A percentile compares a stretch with the other conserved stretches of the same genome.
phyloP scores from a whole-genome alignment of 306 rosid species.

The Dryas octopetala region DNA sequence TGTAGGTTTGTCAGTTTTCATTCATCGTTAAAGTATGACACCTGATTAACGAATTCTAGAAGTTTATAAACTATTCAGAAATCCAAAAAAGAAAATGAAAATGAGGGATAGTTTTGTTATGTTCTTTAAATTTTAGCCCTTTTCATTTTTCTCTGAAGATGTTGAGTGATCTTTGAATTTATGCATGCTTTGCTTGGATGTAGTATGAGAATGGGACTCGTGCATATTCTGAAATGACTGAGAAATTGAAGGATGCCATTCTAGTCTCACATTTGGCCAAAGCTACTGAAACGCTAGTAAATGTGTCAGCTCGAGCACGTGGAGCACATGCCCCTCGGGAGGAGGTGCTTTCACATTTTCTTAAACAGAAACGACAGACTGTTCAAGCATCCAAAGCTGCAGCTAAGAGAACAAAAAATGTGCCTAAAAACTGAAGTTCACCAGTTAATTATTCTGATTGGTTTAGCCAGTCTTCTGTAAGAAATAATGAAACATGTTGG shows the following conservation, averaged over 20 bases:
- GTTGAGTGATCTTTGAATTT: background rate
- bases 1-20: background rate
- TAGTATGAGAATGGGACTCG: slow-evolving; percentile 54
- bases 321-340: background rate
- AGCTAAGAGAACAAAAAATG: slow-evolving; percentile 36
- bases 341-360: too few relatives aligned
- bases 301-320: slow-evolving; percentile 35
- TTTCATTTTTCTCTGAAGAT: background rate
- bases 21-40: too few relatives aligned
- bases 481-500: background rate
- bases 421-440: background rate
- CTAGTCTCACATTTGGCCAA: slow-evolving; percentile 42
- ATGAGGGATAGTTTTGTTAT: background rate
- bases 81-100: too few relatives aligned
- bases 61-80: too few relatives aligned
- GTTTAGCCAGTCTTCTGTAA: background rate
- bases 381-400: slow-evolving; percentile 14
- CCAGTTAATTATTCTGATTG: background rate
- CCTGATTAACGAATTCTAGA: too few relatives aligned
- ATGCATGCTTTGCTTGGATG: slow-evolving; percentile 16
- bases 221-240: slow-evolving; percentile 34
- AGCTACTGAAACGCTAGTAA: slow-evolving; percentile 46
- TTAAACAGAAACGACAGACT: too few relatives aligned
- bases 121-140: background rate
- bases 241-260: slow-evolving; percentile 49